These are phyloP conservation scores for Vanderwaltozyma yarrowii DNA, from an alignment of 805 yeast genomes.

Conservation along the genomic window DNA sequence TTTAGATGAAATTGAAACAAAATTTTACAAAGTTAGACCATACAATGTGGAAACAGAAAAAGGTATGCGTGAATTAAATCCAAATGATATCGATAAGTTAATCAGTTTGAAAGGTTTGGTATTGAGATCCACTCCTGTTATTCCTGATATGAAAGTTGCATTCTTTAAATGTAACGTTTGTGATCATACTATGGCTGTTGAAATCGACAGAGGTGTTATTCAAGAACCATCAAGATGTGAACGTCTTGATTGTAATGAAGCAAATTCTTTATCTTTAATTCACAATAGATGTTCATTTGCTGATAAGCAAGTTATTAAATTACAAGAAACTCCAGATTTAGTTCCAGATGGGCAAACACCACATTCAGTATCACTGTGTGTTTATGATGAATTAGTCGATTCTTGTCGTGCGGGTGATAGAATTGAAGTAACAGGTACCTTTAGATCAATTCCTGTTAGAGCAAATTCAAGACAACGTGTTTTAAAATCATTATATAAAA, in stretches of 20 bases:
- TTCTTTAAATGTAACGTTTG: slow-evolving; percentile 93
- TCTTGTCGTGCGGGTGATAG: slow-evolving; percentile 94
- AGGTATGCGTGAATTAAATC: slow-evolving; percentile 90
- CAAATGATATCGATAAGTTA: slow-evolving; percentile 87
- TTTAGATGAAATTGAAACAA: slow-evolving; percentile 63
- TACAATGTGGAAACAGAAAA: slow-evolving; percentile 60
- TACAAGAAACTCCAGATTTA: slow-evolving; percentile 92
- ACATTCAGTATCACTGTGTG: slow-evolving; percentile 87
- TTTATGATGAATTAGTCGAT: slow-evolving; percentile 92
- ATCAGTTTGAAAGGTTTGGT: slow-evolving; percentile 88
- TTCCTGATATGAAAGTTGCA: slow-evolving; percentile 97
- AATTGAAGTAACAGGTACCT: slow-evolving; percentile 89
- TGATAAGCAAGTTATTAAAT: slow-evolving; percentile 86
- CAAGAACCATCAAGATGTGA: slow-evolving; percentile 92
- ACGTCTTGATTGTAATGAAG: slow-evolving; percentile 71
- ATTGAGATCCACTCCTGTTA: slow-evolving; percentile 76
- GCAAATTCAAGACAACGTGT: slow-evolving; percentile 79
- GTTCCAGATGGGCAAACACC: slow-evolving; percentile 99
- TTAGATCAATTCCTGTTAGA: slow-evolving; percentile 85
- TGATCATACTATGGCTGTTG: slow-evolving; percentile 84
- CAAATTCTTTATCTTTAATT: slow-evolving; percentile 78
- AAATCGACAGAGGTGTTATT: slow-evolving; percentile 88
- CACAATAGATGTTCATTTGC: slow-evolving; percentile 92
- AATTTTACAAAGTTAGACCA: slow-evolving; percentile 81
- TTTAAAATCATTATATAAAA: slow-evolving; percentile 75